Conservation (phyloP, 1,139 yeast genomes). For the Zygosaccharomyces sapae region DNA sequence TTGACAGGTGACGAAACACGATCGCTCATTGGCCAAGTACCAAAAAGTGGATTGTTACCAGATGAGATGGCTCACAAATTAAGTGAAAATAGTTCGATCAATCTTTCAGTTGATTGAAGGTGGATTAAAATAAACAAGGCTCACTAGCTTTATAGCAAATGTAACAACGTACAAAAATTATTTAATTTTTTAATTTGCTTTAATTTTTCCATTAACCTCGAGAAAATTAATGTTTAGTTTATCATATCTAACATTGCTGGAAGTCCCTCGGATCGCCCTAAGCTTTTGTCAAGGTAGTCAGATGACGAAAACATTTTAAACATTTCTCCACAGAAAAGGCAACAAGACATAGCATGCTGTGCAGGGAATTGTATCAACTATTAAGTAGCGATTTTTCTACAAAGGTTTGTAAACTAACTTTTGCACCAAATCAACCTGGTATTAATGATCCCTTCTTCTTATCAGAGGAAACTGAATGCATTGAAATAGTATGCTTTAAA, state of each 20-base stretch:
- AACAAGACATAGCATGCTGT: constrained; percentile 5
- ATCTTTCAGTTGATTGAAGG: constrained; percentile 1
- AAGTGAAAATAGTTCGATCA: constrained; percentile 3
- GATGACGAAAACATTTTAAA: neutral
- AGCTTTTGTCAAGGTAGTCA: neutral
- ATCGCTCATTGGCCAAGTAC: constrained; percentile 6
- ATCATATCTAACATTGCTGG: neutral
- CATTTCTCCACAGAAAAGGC: neutral
- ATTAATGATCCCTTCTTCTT: constrained; percentile 19
- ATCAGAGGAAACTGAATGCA: constrained; percentile 13
- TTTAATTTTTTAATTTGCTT: neutral
- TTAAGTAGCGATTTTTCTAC: constrained; percentile 7
- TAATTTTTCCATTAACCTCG: neutral
- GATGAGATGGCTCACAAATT: constrained; percentile 6
- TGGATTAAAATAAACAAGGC: neutral
- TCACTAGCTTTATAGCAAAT: neutral
- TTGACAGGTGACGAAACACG: constrained; percentile 6
- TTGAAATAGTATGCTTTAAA: constrained; percentile 36
- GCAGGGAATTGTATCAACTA: constrained; percentile 17
- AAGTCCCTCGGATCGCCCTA: no score
- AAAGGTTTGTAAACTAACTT: constrained; percentile 18
- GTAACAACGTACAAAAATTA: neutral
- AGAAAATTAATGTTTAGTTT: constrained; percentile 3
- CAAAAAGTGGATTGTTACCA: constrained; percentile 2
- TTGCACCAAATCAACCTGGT: constrained; percentile 26